Base-by-base conservation (phyloP, 2,329 filamentous ascomycete genomes). In the Ceratocystis cacaofunesta region DNA sequence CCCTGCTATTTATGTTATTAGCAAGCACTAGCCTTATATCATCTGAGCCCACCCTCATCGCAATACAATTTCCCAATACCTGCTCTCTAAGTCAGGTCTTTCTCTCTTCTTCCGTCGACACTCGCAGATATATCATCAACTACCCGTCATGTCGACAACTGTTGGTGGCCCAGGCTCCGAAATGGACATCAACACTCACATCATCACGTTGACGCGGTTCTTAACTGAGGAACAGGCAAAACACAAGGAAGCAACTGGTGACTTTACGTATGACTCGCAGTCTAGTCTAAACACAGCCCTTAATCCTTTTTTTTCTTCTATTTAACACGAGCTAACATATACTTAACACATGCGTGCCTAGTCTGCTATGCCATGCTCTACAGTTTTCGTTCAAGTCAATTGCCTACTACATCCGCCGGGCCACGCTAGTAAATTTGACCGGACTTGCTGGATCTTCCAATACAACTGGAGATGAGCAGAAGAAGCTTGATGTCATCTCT, bases 321-420 rank as follows among this genome's bases (percentile, higher is more conserved):
- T 15, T 15, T 2, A 44, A 30, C 17, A 32, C 64, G 2, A 62
- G 67, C 65, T 69, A 50, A 68, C 55, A 19, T 19, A 5, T 36
- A 52, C 48, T 52, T 5, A 52, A 52, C 46, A 12, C 61, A 15
- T 32, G 46, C 50, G 10, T 46, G 12, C 61, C 63, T 72, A 96
- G 92, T 72, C 84, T 99, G 64, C 85, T 99, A 68, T 96, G 91
- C 82, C 94, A 99, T 76, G 92, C 94, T 68, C 88, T 99, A 67
- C 94, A 97, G 77, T 99, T 97, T 81, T 92, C 94, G 70, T 99
- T 99, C 87, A 99, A 99, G 82, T 95, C 90, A 70, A 99, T 99
- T 76, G 90, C 94, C 72, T 96, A 97, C 82, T 99, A 96, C 81
- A 99, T 99, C 77, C 92, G 92, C 72, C 88, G 94, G 76, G 91